A percentile compares a stretch with the other conserved stretches of the same genome.
Conservation (phyloP, 148 eudicot genomes). For the Persicaria maculosa region DNA sequence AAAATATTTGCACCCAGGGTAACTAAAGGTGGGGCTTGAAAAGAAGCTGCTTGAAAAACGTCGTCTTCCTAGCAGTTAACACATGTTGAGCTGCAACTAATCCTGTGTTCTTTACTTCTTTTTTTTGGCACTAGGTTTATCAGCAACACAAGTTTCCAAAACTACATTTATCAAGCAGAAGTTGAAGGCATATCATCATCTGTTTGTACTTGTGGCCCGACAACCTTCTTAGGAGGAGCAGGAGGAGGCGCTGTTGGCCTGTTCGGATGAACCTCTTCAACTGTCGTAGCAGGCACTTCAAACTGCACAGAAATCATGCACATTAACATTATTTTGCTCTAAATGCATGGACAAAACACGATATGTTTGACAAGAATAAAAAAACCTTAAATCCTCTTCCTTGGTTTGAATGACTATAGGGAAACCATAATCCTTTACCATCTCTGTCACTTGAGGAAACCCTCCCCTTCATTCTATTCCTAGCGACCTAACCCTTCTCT, state of each 20-base stretch:
- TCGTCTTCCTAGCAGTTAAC: background rate
- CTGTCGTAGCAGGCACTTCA: constrained; percentile 61
- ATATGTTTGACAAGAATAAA: background rate
- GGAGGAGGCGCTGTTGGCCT: constrained; percentile 53
- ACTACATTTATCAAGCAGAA: constrained; percentile 4
- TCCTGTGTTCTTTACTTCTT: background rate
- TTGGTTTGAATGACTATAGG: background rate
- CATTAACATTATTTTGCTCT: background rate
- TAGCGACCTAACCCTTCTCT: background rate
- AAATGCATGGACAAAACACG: background rate
- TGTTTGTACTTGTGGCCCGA: background rate
- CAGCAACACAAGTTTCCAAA: background rate
- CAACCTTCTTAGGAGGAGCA: constrained; percentile 17
- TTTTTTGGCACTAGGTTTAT: background rate
- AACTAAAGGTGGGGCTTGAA: background rate
- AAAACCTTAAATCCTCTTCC: background rate
- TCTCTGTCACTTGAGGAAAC: background rate
- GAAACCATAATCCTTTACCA: background rate
- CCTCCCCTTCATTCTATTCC: background rate
- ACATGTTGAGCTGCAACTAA: background rate
- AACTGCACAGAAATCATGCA: constrained; percentile 40
- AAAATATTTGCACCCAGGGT: constrained; percentile 2
- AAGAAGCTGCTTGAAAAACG: background rate
- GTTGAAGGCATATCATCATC: constrained; percentile 13
- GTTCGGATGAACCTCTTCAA: constrained; percentile 65